phyloP scores from a whole-genome alignment of 176 grass and related monocot genomes.

The Triticum dicoccoides region DNA sequence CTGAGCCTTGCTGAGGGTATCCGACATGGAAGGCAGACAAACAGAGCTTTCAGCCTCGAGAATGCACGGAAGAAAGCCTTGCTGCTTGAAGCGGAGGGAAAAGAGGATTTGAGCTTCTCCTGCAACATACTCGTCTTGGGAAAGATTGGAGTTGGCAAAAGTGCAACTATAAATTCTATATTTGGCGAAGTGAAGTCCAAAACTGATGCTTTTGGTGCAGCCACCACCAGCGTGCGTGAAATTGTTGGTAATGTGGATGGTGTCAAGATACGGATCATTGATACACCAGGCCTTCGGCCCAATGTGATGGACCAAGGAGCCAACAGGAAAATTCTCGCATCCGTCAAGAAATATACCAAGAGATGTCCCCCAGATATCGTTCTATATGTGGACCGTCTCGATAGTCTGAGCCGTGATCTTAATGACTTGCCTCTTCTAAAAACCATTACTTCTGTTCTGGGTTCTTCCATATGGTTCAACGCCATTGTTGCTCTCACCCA shows the following conservation, averaged over 20 bases:
- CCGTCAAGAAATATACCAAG: conserved; percentile 82
- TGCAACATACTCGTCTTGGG: conserved; percentile 93
- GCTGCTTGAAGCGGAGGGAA: conserved; percentile 58
- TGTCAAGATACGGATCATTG: conserved; percentile 81
- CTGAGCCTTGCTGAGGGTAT: conserved; percentile 79
- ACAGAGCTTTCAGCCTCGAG: conserved; percentile 58
- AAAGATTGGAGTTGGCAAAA: conserved; percentile 95
- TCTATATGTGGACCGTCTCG: conserved; percentile 83
- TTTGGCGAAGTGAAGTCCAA: conserved; percentile 70
- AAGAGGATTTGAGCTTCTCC: conserved; percentile 67
- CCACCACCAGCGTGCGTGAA: conserved; percentile 58
- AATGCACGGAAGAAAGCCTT: conserved; percentile 69
- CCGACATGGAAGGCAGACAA: conserved; percentile 61
- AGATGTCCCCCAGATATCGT: conserved; percentile 92
- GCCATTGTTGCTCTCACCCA: conserved; percentile 90
- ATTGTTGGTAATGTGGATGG: conserved; percentile 75
- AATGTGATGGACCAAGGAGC: conserved; percentile 79
- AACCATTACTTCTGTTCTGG: conserved; percentile 70
- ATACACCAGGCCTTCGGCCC: conserved; percentile 76
- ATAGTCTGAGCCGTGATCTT: conserved; percentile 63
- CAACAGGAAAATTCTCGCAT: conserved; percentile 69
- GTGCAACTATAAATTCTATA: conserved; percentile 97
- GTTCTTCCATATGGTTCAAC: conserved; percentile 94
- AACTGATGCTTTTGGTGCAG: conserved; percentile 69
- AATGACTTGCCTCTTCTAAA: conserved; percentile 91